phyloP scores from a whole-genome alignment of 75 land plant species.

The Selaginella moellendorffii region DNA sequence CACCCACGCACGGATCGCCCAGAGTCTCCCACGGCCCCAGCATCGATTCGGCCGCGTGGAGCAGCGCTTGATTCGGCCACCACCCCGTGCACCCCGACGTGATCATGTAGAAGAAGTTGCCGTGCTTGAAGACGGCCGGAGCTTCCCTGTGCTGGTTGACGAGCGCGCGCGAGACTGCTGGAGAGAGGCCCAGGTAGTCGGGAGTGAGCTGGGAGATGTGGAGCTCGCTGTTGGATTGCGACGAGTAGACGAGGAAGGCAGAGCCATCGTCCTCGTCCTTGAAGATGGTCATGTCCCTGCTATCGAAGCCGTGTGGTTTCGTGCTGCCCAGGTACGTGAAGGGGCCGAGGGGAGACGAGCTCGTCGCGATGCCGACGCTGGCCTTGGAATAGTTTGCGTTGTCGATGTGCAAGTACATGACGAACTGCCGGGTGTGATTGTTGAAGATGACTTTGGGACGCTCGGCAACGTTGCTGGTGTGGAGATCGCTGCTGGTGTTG shows the following conservation, averaged over 20 bases:
- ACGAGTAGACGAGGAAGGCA: slow-evolving; percentile 86
- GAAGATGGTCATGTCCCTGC: slow-evolving; percentile 94
- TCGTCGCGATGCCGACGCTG: slow-evolving; percentile 76
- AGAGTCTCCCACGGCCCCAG: slow-evolving; percentile 96
- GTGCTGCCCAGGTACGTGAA: slow-evolving; percentile 76
- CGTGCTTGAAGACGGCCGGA: slow-evolving; percentile 80
- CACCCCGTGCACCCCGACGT: slow-evolving; percentile 98
- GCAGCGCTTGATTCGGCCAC: slow-evolving; percentile 86
- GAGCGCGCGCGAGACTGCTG: slow-evolving; percentile 40
- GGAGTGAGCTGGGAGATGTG: slow-evolving; percentile 72
- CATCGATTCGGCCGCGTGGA: slow-evolving; percentile 96
- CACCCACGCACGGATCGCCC: slow-evolving; percentile 90
- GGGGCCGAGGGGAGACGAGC: slow-evolving; percentile 75
- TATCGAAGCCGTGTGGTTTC: slow-evolving; percentile 79
- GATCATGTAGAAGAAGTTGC: slow-evolving; percentile 83
- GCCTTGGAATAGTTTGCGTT: slow-evolving; percentile 90
- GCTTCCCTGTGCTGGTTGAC: slow-evolving; percentile 85
- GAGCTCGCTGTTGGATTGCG: slow-evolving; percentile 77
- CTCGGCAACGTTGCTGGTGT: slow-evolving; percentile 77
- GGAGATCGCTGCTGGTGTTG: slow-evolving; percentile 68
- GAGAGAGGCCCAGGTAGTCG: slow-evolving; percentile 57
- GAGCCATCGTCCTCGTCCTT: slow-evolving; percentile 62
- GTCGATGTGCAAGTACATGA: slow-evolving; percentile 99
- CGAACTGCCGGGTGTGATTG: slow-evolving; percentile 49
- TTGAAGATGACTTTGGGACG: slow-evolving; percentile 93